These are phyloP conservation scores for Talaromyces thailandensis DNA, from an alignment of 495 filamentous ascomycete genomes.

Conservation along the genomic window DNA sequence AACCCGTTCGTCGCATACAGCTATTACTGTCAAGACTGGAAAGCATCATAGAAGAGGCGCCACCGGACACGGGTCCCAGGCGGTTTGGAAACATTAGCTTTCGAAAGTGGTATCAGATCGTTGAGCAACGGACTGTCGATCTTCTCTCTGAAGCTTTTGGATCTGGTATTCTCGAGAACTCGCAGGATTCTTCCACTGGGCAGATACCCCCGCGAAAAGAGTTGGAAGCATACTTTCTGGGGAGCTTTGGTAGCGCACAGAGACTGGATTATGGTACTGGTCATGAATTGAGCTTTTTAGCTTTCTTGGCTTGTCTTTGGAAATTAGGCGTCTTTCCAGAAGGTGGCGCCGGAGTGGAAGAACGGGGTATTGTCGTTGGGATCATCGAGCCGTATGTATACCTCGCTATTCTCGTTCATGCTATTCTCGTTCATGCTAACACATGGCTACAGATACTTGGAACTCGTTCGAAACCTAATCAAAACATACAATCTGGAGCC, in stretches of 20 bases:
- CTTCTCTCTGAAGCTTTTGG: conserved; percentile 59
- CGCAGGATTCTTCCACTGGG: conserved; percentile 10
- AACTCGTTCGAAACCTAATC: conserved; percentile 73
- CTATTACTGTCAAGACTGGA: conserved; percentile 51
- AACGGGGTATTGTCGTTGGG: conserved; percentile 70
- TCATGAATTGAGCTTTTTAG: conserved; percentile 89
- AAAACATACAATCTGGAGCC: conserved; percentile 91
- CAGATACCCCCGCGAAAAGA: conserved; percentile 48
- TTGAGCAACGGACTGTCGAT: conserved; percentile 46
- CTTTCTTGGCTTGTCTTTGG: conserved; percentile 85
- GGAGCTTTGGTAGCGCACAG: conserved; percentile 80
- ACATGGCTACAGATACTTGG: conserved; percentile 57
- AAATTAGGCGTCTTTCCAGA: conserved; percentile 69
- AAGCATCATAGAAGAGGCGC: conserved; percentile 63
- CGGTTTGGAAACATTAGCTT: conserved; percentile 91
- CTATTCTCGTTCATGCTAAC: background rate
- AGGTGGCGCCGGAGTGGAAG: conserved; percentile 43
- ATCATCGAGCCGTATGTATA: conserved; percentile 67
- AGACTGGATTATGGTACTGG: conserved; percentile 93
- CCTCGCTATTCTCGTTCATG: background rate
- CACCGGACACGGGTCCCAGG: conserved; percentile 75
- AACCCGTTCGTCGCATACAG: conserved; percentile 55
- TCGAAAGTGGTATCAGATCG: conserved; percentile 65
- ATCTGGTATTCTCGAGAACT: conserved; percentile 32
- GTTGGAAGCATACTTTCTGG: conserved; percentile 70